These are phyloP conservation scores for Psophocarpus tetragonolobus DNA, from an alignment of 306 rosid species.

Conservation along the genomic window DNA sequence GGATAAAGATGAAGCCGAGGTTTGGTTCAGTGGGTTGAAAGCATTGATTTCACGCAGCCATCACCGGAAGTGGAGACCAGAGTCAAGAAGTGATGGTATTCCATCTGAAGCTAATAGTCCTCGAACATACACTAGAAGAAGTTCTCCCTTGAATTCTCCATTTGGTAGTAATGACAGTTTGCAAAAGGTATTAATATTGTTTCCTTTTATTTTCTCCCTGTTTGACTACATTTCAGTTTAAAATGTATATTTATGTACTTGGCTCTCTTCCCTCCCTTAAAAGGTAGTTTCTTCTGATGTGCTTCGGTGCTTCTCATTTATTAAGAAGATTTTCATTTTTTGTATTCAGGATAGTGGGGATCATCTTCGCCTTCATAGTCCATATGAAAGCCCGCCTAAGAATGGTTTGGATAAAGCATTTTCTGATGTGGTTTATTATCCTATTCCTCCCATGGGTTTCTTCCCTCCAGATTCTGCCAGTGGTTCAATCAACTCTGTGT, in stretches of 20 bases:
- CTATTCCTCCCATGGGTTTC: slow-evolving; percentile 84
- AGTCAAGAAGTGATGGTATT: slow-evolving; percentile 95
- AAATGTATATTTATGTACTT: no score
- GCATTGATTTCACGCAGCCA: slow-evolving; percentile 88
- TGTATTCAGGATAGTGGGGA: slow-evolving; percentile 79
- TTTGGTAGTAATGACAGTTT: slow-evolving; percentile 94
- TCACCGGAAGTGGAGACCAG: slow-evolving; percentile 94
- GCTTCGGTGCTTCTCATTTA: no score
- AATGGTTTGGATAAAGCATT: slow-evolving; percentile 88
- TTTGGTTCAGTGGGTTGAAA: slow-evolving; percentile 98
- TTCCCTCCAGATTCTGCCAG: slow-evolving; percentile 94
- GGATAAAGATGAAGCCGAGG: slow-evolving; percentile 99
- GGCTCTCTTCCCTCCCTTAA: no score
- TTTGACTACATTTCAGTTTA: slow-evolving; percentile 27
- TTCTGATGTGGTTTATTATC: slow-evolving; percentile 68
- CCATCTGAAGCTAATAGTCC: slow-evolving; percentile 98
- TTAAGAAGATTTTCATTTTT: slow-evolving; percentile 37
- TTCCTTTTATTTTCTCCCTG: slow-evolving; percentile 7
- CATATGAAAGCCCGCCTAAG: slow-evolving; percentile 95
- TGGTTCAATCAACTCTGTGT: slow-evolving; percentile 86
- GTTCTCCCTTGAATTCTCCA: slow-evolving; percentile 94
- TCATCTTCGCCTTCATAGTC: slow-evolving; percentile 88
- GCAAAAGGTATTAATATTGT: slow-evolving; percentile 65
- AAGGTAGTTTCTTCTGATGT: no score
- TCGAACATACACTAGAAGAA: slow-evolving; percentile 87